Base-by-base conservation (phyloP, 139 green algal genomes). In the Yamagishiella unicocca region DNA sequence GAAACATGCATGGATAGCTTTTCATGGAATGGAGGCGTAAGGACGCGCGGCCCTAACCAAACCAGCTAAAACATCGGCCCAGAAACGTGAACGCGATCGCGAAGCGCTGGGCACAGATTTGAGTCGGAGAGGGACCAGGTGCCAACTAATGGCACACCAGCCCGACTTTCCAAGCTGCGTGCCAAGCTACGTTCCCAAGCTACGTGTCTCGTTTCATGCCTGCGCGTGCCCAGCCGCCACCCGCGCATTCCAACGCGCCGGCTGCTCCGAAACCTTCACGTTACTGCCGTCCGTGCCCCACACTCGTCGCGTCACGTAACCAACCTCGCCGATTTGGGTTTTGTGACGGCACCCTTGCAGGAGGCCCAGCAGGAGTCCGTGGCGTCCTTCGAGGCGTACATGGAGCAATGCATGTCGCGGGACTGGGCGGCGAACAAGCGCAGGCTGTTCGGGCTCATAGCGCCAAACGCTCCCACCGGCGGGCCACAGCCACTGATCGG, bases 341-440 rank as follows among this genome's bases (percentile, higher is more conserved):
- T 12, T 25, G 17, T 42, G 64, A 85, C 10, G 78, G 54, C 17
- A 17, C 50, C 50, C 17, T 61, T 61, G n/a, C 95, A 98, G 94
- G 93, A 97, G 84, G 92, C 94, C n/a, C 95, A 98, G 85, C 89
- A 93, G 25, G 91, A 95, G 38, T 92, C 93, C 1, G 91, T 95
- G 33, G 76, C 92, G 0, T 90, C 93, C 12, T 98, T 98, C 91
- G 95, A 98, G 74, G 50, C 89, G n/a, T 95, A 94, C 89, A 97
- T 98, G 94, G 93, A 95, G 68, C 54, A 90, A 25, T 94, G 91
- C 90, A 90, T 96, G 89, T 54, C 92, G 27, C 73, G 84, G 1
- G 93, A 96, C 77, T 97, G 95, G 95, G 90, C 90, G 14, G 81
- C 85, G n/a, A 95, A 96, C 87, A 97, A 97, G 90, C 88, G 87